Evolutionary conservation across 768 basidiomycete species (phyloP).

Genomic region (Termitomyces sp.): DNA sequence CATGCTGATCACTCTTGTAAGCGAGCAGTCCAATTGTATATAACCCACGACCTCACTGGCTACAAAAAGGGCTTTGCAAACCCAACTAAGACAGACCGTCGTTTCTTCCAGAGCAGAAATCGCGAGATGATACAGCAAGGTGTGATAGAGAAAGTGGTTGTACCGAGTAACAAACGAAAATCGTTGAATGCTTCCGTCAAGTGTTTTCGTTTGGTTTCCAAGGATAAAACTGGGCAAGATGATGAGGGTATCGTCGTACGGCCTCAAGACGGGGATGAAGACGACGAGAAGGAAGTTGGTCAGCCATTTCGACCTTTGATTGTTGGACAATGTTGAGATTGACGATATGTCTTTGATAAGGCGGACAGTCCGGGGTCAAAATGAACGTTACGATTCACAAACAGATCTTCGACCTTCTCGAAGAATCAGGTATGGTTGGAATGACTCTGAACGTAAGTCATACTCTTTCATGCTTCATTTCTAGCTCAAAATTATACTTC

Average conservation of each 20-base stretch:
- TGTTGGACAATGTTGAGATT: neutral
- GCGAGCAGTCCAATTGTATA: slow-evolving; percentile 16
- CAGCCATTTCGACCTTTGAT: slow-evolving; percentile 3
- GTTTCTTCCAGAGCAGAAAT: slow-evolving; percentile 75
- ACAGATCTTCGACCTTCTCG: slow-evolving; percentile 73
- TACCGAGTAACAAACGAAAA: slow-evolving; percentile 55
- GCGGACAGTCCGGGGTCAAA: slow-evolving; percentile 41
- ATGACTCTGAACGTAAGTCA: slow-evolving; percentile 65
- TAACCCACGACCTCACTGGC: neutral
- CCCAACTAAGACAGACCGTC: slow-evolving; percentile 74
- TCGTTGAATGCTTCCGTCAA: slow-evolving; percentile 46
- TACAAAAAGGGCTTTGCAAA: slow-evolving; percentile 63
- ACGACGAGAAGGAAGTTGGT: slow-evolving; percentile 31
- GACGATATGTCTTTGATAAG: slow-evolving; percentile 13
- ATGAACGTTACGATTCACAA: slow-evolving; percentile 69
- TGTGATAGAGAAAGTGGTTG: slow-evolving; percentile 69
- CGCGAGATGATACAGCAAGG: slow-evolving; percentile 72
- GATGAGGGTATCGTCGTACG: slow-evolving; percentile 34
- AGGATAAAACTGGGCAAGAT: slow-evolving; percentile 32
- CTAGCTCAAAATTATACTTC: neutral
- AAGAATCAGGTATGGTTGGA: slow-evolving; percentile 63
- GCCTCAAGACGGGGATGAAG: slow-evolving; percentile 41
- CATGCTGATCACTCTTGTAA: slow-evolving; percentile 71
- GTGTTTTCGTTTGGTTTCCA: slow-evolving; percentile 62
- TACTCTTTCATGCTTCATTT: neutral